phyloP scores from a whole-genome alignment of 106 monocot species.

The Dendrobium huoshanense region DNA sequence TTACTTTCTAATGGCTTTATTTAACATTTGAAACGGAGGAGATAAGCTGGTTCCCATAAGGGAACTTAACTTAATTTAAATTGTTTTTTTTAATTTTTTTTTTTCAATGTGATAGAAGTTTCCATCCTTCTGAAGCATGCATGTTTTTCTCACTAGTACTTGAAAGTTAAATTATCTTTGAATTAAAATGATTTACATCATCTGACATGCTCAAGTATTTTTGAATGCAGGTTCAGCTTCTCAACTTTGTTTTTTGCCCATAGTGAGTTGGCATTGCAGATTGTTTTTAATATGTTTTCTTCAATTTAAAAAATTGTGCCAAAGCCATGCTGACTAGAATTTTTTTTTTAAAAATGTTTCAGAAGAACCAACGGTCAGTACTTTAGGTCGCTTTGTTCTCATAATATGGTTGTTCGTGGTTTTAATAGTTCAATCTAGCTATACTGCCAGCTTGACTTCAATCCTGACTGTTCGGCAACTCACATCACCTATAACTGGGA shows the following conservation, averaged over 20 bases:
- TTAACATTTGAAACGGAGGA: too few species aligned
- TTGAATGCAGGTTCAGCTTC: slow-evolving; percentile 71
- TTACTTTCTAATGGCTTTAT: too few species aligned
- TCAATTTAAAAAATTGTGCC: neutral
- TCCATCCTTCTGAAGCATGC: neutral
- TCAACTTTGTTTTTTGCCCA: slow-evolving; percentile 81
- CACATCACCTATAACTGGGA: slow-evolving; percentile 50
- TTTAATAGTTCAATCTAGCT: slow-evolving; percentile 61
- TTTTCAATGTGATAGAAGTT: too few species aligned
- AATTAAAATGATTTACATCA: neutral
- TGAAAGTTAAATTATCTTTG: neutral
- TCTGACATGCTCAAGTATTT: neutral
- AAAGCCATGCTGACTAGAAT: neutral
- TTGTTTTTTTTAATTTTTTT: too few species aligned
- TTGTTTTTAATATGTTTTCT: neutral
- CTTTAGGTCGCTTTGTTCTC: slow-evolving; percentile 42
- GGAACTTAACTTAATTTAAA: neutral
- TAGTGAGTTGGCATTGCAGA: slow-evolving; percentile 44
- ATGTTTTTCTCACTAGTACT: neutral
- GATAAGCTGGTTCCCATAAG: neutral
- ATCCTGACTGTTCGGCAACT: slow-evolving; percentile 58
- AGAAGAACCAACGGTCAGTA: slow-evolving; percentile 52
- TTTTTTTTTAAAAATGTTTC: slow-evolving; percentile 4
- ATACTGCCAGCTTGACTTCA: slow-evolving; percentile 70
- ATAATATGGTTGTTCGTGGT: slow-evolving; percentile 74